A percentile compares a stretch with the other conserved stretches of the same genome.
Conservation (phyloP, 2,329 filamentous ascomycete genomes). For the Hypoxylon sp. region DNA sequence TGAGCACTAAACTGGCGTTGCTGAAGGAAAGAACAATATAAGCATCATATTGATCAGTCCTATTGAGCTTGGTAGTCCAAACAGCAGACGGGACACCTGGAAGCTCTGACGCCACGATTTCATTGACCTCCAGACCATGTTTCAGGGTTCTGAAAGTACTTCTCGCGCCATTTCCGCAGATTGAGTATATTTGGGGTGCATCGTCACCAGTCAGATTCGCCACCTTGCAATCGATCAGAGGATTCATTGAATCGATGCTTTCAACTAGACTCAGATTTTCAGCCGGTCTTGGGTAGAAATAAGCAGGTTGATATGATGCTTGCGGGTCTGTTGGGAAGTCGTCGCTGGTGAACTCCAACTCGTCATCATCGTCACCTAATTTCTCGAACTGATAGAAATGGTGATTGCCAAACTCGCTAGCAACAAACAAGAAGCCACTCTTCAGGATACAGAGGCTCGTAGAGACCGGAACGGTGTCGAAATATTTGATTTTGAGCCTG, state of each 20-base stretch:
- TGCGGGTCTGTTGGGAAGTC: constrained; percentile 82
- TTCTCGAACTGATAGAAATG: constrained; percentile 98
- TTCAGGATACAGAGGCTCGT: constrained; percentile 92
- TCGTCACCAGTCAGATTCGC: constrained; percentile 93
- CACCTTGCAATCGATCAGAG: constrained; percentile 90
- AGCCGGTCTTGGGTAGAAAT: constrained; percentile 84
- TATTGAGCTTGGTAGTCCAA: constrained; percentile 92
- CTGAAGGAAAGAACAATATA: constrained; percentile 97
- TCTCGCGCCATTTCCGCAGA: constrained; percentile 88
- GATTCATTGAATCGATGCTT: constrained; percentile 89
- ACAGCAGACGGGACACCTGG: constrained; percentile 91
- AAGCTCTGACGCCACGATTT: constrained; percentile 94
- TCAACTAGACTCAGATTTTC: constrained; percentile 90
- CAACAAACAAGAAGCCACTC: constrained; percentile 94
- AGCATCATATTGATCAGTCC: constrained; percentile 86
- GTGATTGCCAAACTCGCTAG: constrained; percentile 92
- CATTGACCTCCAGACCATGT: constrained; percentile 92
- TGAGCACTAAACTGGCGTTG: constrained; percentile 90
- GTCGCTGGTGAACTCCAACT: constrained; percentile 87
- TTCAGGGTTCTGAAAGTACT: constrained; percentile 93
- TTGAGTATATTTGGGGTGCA: constrained; percentile 94
- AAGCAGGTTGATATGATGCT: constrained; percentile 81
- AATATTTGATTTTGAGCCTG: constrained; percentile 94
- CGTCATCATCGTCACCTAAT: constrained; percentile 93
- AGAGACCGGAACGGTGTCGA: constrained; percentile 93